Percentiles rank a stretch among this genome's conserved stretches.
These are phyloP conservation scores for Wickerhamiella shivajii DNA, from an alignment of 805 yeast species.

Conservation along the genomic window DNA sequence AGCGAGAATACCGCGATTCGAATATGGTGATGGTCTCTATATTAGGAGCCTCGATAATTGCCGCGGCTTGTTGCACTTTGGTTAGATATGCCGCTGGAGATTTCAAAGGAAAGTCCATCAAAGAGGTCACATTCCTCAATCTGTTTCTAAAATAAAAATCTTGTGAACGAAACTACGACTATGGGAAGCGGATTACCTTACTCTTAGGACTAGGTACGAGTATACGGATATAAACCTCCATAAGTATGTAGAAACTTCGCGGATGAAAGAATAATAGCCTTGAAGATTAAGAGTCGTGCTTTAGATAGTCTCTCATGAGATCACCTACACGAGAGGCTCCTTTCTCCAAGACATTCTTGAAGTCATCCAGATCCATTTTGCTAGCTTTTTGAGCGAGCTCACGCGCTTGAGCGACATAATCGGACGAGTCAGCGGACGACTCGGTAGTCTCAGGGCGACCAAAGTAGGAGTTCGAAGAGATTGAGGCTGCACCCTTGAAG, in stretches of 20 bases:
- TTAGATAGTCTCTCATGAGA: constrained; percentile 75
- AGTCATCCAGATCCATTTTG: constrained; percentile 65
- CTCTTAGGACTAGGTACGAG: no score
- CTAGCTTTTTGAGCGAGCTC: constrained; percentile 17
- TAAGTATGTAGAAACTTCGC: no score
- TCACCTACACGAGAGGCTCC: constrained; percentile 86
- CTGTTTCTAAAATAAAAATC: no score
- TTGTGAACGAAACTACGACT: no score
- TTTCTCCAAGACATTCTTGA: constrained; percentile 83
- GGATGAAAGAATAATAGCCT: no score
- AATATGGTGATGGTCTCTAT: constrained; percentile 76
- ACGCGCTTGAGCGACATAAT: constrained; percentile 19
- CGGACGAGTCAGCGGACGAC: constrained; percentile 17
- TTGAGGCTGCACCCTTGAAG: constrained; percentile 76
- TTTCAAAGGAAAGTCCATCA: constrained; percentile 13
- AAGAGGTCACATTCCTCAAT: constrained; percentile 15
- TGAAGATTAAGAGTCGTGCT: no score
- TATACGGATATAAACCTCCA: no score
- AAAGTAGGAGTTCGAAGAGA: constrained; percentile 83
- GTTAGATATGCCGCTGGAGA: constrained; percentile 27
- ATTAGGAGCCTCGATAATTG: constrained; percentile 55
- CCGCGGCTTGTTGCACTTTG: constrained; percentile 27
- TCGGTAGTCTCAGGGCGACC: constrained; percentile 58
- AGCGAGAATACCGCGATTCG: constrained; percentile 46
- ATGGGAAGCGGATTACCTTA: no score